Evolutionary conservation across 305 asterid species (phyloP), one percentile per base, ranked within the genome.

Genomic region (Caryopteris hybrid): DNA sequence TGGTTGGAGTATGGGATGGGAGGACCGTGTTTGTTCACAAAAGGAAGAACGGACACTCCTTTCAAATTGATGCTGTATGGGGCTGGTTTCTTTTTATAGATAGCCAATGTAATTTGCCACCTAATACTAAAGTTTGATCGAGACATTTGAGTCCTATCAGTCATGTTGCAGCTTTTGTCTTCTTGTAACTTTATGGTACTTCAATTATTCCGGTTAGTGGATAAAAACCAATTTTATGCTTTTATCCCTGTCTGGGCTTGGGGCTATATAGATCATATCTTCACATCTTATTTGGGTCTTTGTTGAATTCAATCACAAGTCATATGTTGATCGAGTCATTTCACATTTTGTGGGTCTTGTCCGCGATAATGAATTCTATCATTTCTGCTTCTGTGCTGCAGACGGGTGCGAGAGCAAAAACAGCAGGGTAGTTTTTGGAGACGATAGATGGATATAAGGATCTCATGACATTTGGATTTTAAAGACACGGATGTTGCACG

Each of bases 331-430:
- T n/a, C n/a, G n/a, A n/a, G n/a, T n/a, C n/a, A n/a, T n/a, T n/a
- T n/a, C n/a, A n/a, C n/a, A n/a, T n/a, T n/a, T n/a, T n/a, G n/a
- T n/a, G n/a, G n/a, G n/a, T n/a, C n/a, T n/a, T n/a, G n/a, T n/a
- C n/a, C n/a, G n/a, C n/a, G n/a, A n/a, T n/a, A n/a, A n/a, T n/a
- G n/a, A n/a, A n/a, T n/a, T n/a, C n/a, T n/a, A n/a, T n/a, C n/a
- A n/a, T n/a, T n/a, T n/a, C n/a, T 22, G 17, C 39, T 73, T n/a
- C 56, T 47, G 12, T 61, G 59, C 65, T 76, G 79, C 91, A 91
- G 96, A 80, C 78, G 84, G 67, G 59, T 81, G 85, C 90, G 82
- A 71, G 95, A 82, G 70, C 92, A 88, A 73, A 82, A 77, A 43
- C 87, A 84, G 77, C 84, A 75, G 0, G 80, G 88, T 41, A 78